Percentiles rank a stretch among this genome's conserved stretches.
Conservation (phyloP, 495 filamentous ascomycete genomes). For the Margaritispora aquatica region DNA sequence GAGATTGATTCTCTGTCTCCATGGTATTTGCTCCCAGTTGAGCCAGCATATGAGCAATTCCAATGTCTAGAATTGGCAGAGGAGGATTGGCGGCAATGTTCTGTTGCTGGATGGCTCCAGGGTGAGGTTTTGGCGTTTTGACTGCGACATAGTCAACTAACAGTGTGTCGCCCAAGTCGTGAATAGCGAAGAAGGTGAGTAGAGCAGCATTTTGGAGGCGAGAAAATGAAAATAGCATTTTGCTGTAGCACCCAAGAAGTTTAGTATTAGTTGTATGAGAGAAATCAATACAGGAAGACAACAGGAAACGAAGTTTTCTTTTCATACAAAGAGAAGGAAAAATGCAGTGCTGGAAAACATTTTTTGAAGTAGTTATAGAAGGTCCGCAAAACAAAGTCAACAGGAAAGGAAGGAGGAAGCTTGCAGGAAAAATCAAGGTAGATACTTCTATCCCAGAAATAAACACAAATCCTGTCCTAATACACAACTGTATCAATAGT, state of each 20-base stretch:
- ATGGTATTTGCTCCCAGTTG: constrained; percentile 6
- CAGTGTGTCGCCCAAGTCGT: neutral
- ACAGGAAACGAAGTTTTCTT: too few species aligned
- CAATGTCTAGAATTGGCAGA: constrained; percentile 12
- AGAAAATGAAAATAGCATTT: neutral
- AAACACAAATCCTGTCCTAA: too few species aligned
- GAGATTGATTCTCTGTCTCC: neutral
- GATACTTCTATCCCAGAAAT: too few species aligned
- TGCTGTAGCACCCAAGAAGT: neutral
- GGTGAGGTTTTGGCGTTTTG: neutral
- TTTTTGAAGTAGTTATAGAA: too few species aligned
- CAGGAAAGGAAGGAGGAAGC: too few species aligned
- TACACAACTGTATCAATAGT: too few species aligned
- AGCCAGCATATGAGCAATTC: constrained; percentile 3
- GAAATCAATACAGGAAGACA: too few species aligned
- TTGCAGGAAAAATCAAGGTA: too few species aligned
- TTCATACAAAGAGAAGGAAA: too few species aligned
- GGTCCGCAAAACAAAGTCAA: too few species aligned
- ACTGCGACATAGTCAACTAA: neutral
- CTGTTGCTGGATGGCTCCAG: constrained; percentile 2
- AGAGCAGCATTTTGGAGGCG: neutral
- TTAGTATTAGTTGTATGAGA: too few species aligned
- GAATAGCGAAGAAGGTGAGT: constrained; percentile 1
- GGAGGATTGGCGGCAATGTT: constrained; percentile 5
- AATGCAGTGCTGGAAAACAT: too few species aligned